These are phyloP conservation scores for Diaporthe sp. DNA, from an alignment of 2,329 filamentous ascomycete genomes.

Conservation along the genomic window DNA sequence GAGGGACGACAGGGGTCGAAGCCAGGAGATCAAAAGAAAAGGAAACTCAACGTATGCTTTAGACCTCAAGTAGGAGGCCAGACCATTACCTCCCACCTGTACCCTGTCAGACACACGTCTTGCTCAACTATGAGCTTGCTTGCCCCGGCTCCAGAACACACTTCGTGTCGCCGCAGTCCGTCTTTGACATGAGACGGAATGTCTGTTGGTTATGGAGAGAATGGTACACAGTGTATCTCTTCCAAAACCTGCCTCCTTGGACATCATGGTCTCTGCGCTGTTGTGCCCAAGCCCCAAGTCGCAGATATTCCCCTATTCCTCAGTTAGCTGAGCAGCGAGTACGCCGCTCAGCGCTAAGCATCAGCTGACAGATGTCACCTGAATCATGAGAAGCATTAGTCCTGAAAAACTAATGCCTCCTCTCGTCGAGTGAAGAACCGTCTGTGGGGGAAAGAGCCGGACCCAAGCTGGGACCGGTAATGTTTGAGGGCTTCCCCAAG, in stretches of 20 bases:
- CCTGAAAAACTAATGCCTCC: not conserved
- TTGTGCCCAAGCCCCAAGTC: not conserved
- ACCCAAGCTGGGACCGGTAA: not conserved
- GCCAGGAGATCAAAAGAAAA: not conserved
- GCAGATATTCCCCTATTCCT: not conserved
- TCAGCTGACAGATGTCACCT: constrained; percentile 30
- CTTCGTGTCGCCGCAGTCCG: not conserved
- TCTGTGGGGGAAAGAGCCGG: constrained; percentile 18
- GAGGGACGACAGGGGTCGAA: not conserved
- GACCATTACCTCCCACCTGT: not conserved
- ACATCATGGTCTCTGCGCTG: not conserved
- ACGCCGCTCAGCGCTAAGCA: constrained; percentile 25
- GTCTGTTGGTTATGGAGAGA: not conserved
- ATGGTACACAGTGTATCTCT: not conserved
- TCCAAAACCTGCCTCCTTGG: not conserved
- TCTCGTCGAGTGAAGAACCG: not conserved
- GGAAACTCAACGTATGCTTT: not conserved
- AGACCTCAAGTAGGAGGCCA: not conserved
- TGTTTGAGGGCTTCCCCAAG: not conserved
- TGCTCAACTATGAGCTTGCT: not conserved
- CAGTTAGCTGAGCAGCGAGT: not conserved
- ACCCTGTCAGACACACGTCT: not conserved
- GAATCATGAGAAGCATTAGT: constrained; percentile 4
- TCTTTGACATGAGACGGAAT: not conserved
- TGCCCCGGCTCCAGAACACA: not conserved